Percentiles rank a stretch among this genome's conserved stretches.
Conservation (phyloP, 2,329 filamentous ascomycete genomes). For the Sporothrix globosa region DNA sequence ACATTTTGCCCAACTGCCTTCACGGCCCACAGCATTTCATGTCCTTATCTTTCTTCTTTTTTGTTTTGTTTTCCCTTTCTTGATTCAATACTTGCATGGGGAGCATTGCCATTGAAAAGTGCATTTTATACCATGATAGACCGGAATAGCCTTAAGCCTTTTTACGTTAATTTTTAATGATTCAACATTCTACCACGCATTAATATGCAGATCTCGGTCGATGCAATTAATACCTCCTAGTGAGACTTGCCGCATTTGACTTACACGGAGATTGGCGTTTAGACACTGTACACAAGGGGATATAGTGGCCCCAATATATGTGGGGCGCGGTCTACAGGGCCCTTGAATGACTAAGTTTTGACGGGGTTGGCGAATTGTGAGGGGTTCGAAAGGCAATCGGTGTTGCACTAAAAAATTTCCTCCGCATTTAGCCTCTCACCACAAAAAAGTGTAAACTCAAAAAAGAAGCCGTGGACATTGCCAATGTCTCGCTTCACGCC, state of each 20-base stretch:
- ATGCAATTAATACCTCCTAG: not conserved
- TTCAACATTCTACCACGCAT: not conserved
- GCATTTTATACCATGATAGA: conserved; percentile 24
- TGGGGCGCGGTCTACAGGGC: conserved; percentile 1
- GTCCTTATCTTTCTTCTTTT: not conserved
- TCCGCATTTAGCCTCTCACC: conserved; percentile 20
- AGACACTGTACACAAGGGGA: not conserved
- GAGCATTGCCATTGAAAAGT: not conserved
- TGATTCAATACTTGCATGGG: conserved; percentile 6
- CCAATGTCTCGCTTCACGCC: not conserved
- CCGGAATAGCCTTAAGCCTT: not conserved
- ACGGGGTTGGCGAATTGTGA: conserved; percentile 18
- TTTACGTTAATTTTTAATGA: not conserved
- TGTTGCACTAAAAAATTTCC: conserved; percentile 25
- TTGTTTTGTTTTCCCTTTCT: not conserved
- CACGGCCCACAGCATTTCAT: not conserved
- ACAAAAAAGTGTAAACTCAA: conserved; percentile 14
- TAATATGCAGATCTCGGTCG: not conserved
- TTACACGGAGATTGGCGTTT: conserved; percentile 15
- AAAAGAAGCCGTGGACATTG: conserved; percentile 4
- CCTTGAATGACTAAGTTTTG: conserved; percentile 23
- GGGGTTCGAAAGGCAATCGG: conserved; percentile 23
- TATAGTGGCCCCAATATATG: conserved; percentile 10
- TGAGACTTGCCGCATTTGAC: not conserved
- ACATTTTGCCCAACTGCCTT: not conserved